Evolutionary conservation across 2,329 filamentous ascomycete species (phyloP), one percentile per base, ranked within the genome.

Genomic region (Fusarium avenaceum): DNA sequence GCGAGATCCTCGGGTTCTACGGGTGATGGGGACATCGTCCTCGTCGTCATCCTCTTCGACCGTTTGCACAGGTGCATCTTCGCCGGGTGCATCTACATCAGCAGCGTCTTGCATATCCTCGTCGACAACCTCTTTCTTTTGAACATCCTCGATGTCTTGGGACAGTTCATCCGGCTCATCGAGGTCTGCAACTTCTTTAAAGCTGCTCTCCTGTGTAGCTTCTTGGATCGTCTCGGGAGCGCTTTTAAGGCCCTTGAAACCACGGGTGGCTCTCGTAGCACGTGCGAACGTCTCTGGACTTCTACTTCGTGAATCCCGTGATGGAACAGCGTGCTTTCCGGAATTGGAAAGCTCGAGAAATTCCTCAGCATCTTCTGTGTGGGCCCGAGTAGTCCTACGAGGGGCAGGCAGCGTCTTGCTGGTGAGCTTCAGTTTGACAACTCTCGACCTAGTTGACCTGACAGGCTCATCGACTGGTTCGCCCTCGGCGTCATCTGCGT

Each of bases 301-400:
- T 69, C 80, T 82, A 68, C 86, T 89, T 55, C 80, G 81, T 28
- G 86, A 86, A 42, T 84, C 83, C 19, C 79, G 79, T 39, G 85
- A 81, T 3, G 80, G 74, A 40, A 81, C 81, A 20, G 82, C 84
- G 66, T 90, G 87, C 57, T 81, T 84, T n/a, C 88, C 88, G 9
- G 88, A 90, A 69, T 82, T 86, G 7, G 87, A 86, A 15, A 90
- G 79, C 71, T 89, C 86, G 6, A 89, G 75, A 8, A 89, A 82
- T 6, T 84, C 80, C 43, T 88, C 85, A 0, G 81, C 80, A 46
- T 88, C 86, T 44, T 84, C 86, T 5, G 86, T 87, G 55, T 79
- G 82, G 17, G 84, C 85, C 32, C 87, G 80, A 13, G 87, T 88
- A 11, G 79, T 74, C 69, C 85, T 80, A 33, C 86, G 81, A 39